phyloP scores from a whole-genome alignment of 2,329 filamentous ascomycete species.

The Biscogniauxia mediterranea region DNA sequence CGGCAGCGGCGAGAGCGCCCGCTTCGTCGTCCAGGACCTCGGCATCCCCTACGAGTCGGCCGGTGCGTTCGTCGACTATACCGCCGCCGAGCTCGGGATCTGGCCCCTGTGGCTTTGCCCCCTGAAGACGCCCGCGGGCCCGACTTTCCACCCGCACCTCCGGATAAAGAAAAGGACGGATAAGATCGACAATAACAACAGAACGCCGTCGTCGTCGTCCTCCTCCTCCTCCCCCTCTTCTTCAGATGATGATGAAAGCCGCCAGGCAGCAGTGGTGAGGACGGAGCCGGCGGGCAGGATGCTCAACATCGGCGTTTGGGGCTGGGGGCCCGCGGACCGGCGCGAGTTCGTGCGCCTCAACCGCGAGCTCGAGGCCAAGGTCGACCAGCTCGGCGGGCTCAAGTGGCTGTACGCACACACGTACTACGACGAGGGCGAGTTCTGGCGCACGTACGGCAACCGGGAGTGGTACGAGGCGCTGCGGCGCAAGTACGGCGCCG shows the following conservation, averaged over 20 bases:
- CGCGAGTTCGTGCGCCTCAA: slow-evolving; percentile 67
- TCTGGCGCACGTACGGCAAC: slow-evolving; percentile 63
- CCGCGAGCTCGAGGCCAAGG: slow-evolving; percentile 66
- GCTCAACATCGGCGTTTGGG: slow-evolving; percentile 75
- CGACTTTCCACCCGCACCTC: slow-evolving; percentile 57
- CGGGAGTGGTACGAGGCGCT: slow-evolving; percentile 60
- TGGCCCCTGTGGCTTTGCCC: slow-evolving; percentile 63
- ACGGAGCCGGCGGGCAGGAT: slow-evolving; percentile 34
- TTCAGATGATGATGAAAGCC: slow-evolving; percentile 7
- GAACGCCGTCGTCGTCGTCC: no score
- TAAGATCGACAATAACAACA: no score
- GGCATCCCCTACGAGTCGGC: slow-evolving; percentile 53
- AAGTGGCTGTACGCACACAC: slow-evolving; percentile 89
- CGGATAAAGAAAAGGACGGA: slow-evolving; percentile 23
- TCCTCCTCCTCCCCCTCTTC: not conserved
- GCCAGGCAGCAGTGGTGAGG: slow-evolving; percentile 7
- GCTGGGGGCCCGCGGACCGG: slow-evolving; percentile 61
- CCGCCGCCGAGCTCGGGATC: slow-evolving; percentile 47
- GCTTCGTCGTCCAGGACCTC: slow-evolving; percentile 69
- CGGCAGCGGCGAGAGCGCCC: slow-evolving; percentile 61
- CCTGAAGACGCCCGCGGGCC: slow-evolving; percentile 45
- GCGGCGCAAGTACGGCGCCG: slow-evolving; percentile 61
- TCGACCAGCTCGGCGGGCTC: slow-evolving; percentile 68
- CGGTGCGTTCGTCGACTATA: slow-evolving; percentile 56
- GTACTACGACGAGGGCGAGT: slow-evolving; percentile 73